Base-by-base conservation (phyloP, 768 basidiomycete genomes). In the Tulasnella sp. region DNA sequence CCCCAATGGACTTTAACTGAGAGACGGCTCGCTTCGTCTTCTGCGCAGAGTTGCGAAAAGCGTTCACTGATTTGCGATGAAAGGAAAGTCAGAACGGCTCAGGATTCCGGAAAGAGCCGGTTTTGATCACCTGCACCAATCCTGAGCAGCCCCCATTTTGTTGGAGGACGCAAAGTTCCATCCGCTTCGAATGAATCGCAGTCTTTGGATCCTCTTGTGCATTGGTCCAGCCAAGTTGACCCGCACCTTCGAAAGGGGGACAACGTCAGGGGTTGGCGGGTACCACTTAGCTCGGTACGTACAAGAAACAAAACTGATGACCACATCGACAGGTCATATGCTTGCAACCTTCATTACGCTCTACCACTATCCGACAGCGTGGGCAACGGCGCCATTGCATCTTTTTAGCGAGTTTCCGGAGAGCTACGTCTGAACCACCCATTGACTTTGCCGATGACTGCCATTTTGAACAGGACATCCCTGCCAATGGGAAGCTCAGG, bases 291-390 rank as follows among this genome's bases (percentile, higher is more conserved):
- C 25, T 39, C 9, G 5, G 69, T 7, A 45, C 71, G 19, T 45
- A 72, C 71, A 72, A 45, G 49, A 45, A 52, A 14, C 71, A 72
- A 25, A 72, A 72, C 31, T 72, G 71, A 45, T 72, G 71, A 34
- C 71, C 71, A 29, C 71, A 72, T 17, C 71, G 38, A 72, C 71
- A 72, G 14, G 71, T 72, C 71, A 72, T 72, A 19, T 72, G 71
- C 40, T 52, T 72, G 71, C 71, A 72, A 8, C 71, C 71, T 12
- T 72, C 71, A 45, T 40, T 72, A 12, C 49, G 40, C 39, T 72
- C 71, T 36, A 72, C 71, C 1, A 72, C 71, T n/a, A 72, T 45
- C 17, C 71, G 37, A n/a, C 71, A 72, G 25, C 15, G 37, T 9
- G 71, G 49, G 42, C 71, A 72, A 34, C 71, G 37, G 31, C 71